Percentiles rank a stretch among this genome's conserved stretches.
phyloP scores from a whole-genome alignment of 306 rosid species.

The Corylus avellana region DNA sequence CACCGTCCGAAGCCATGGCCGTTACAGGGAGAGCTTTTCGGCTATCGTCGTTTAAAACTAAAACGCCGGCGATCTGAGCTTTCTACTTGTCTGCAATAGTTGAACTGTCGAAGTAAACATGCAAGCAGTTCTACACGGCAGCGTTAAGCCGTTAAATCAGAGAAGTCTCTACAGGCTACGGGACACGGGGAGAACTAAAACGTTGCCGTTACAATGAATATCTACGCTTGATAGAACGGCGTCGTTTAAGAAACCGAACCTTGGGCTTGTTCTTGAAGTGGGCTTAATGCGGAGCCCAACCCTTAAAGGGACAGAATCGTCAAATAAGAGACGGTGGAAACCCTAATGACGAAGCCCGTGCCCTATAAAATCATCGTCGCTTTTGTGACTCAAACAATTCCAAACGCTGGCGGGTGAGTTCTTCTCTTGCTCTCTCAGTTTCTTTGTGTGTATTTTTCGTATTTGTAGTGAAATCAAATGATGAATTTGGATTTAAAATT shows the following conservation, averaged over 20 bases:
- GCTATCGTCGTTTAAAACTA: not conserved
- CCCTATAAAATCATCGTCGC: constrained; percentile 14
- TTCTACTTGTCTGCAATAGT: not conserved
- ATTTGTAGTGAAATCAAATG: constrained; percentile 23
- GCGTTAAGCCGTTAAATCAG: not conserved
- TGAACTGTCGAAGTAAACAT: not conserved
- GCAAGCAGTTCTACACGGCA: not conserved
- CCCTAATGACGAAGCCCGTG: constrained; percentile 22
- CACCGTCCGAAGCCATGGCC: constrained; percentile 50
- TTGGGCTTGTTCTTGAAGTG: not conserved
- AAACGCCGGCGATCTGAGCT: constrained; percentile 2
- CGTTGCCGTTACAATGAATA: not conserved
- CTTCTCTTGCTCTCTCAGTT: no score
- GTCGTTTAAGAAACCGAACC: no score
- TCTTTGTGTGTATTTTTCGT: not conserved
- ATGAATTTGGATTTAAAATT: constrained; percentile 47
- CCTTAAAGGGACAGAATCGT: constrained; percentile 6
- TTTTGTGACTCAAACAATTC: not conserved
- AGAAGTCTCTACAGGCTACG: not conserved
- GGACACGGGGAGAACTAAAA: not conserved
- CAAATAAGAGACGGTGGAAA: not conserved
- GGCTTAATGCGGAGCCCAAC: not conserved
- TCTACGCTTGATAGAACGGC: no score
- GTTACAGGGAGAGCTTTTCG: constrained; percentile 2
- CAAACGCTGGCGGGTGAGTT: not conserved